These are phyloP conservation scores for Vaccinium darrowii DNA, from an alignment of 148 eudicot species.

Conservation along the genomic window DNA sequence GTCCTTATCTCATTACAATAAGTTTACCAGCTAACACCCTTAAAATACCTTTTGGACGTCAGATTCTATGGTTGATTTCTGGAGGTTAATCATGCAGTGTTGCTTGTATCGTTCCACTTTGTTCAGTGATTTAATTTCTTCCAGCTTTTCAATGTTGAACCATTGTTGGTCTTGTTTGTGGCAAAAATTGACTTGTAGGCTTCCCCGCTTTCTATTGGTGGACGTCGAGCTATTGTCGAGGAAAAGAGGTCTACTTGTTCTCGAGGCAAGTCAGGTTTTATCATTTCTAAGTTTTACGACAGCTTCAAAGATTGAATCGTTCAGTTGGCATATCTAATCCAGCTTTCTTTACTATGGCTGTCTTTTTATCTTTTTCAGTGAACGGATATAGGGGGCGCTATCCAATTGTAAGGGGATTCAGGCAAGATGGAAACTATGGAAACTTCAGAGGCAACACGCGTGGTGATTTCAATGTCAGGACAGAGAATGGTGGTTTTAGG, in stretches of 20 bases:
- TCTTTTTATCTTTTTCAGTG: slow-evolving; percentile 26
- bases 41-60: background rate
- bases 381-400: slow-evolving; percentile 49
- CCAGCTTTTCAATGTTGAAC: background rate
- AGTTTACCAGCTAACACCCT: background rate
- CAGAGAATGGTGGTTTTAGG: slow-evolving; percentile 44
- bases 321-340: background rate
- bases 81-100: background rate
- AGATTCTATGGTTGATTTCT: background rate
- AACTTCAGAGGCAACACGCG: slow-evolving; percentile 55
- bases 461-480: slow-evolving; percentile 42
- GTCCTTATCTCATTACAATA: background rate
- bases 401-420: slow-evolving; percentile 53
- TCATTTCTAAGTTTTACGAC: background rate
- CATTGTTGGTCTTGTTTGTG: background rate
- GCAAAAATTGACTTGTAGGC: slow-evolving; percentile 13
- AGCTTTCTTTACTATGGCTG: background rate
- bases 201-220: slow-evolving; percentile 50
- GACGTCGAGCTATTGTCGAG: slow-evolving; percentile 59
- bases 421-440: slow-evolving; percentile 65
- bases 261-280: slow-evolving; percentile 49
- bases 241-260: slow-evolving; percentile 71
- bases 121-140: background rate
- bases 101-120: background rate
- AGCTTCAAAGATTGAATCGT: background rate